Conservation (phyloP, 192 early-diverging fungal species). For the Rhizoclosmatium globosum region DNA sequence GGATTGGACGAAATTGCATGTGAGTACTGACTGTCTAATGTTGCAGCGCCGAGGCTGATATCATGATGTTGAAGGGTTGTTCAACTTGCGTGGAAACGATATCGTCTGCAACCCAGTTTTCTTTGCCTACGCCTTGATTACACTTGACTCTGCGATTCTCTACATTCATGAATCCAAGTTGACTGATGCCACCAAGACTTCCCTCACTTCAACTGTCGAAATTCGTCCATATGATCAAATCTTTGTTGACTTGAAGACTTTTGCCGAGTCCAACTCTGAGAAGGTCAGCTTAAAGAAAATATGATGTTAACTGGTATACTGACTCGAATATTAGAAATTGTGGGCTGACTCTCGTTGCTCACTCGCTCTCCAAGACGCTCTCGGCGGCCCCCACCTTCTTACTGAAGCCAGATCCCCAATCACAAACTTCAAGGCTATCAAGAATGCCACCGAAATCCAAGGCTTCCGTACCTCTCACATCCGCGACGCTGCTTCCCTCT, state of each 20-base stretch:
- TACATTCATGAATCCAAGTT: constrained; percentile 84
- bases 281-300: not conserved
- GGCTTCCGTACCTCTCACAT: constrained; percentile 94
- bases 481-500: constrained; percentile 86
- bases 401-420: constrained; percentile 74
- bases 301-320: not conserved
- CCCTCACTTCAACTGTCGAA: constrained; percentile 68
- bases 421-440: constrained; percentile 86
- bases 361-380: constrained; percentile 77
- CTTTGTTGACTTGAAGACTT: constrained; percentile 73
- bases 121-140: constrained; percentile 89
- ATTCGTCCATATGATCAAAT: constrained; percentile 79
- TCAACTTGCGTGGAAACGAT: constrained; percentile 96
- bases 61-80: constrained; percentile 68
- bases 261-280: constrained; percentile 19
- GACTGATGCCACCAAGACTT: constrained; percentile 57
- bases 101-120: constrained; percentile 97
- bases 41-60: not conserved
- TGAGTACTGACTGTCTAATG: constrained; percentile 35
- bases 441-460: constrained; percentile 88
- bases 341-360: constrained; percentile 73
- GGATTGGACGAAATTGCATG: constrained; percentile 95
- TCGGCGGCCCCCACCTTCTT: constrained; percentile 66
- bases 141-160: constrained; percentile 69
- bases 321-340: constrained; percentile 50